These are phyloP conservation scores for Russula lepida DNA, from an alignment of 768 basidiomycete genomes.

Conservation along the genomic window DNA sequence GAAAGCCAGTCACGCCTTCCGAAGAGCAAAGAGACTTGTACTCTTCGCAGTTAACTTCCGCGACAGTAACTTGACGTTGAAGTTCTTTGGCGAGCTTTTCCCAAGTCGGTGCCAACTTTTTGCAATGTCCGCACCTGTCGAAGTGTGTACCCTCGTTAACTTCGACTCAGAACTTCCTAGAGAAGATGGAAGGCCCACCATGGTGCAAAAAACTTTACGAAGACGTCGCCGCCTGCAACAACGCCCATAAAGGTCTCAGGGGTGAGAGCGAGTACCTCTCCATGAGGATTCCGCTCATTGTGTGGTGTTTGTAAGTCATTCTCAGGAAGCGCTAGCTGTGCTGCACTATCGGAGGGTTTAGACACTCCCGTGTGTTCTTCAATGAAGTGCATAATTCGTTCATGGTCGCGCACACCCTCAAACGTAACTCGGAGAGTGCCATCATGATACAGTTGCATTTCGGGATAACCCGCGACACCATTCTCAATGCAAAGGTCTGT, in stretches of 20 bases:
- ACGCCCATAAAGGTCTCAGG: slow-evolving; percentile 41
- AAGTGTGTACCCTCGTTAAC: neutral
- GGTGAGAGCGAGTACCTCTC: slow-evolving; percentile 34
- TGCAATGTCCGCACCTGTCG: slow-evolving; percentile 86
- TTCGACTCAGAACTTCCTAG: neutral
- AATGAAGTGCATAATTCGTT: slow-evolving; percentile 50
- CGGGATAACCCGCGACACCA: slow-evolving; percentile 62
- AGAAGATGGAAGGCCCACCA: slow-evolving; percentile 40
- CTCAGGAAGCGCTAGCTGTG: slow-evolving; percentile 23
- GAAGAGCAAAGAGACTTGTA: slow-evolving; percentile 56
- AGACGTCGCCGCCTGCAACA: slow-evolving; percentile 41
- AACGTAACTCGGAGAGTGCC: slow-evolving; percentile 55
- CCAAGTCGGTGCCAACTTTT: slow-evolving; percentile 85
- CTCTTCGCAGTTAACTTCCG: slow-evolving; percentile 84
- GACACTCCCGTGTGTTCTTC: slow-evolving; percentile 33
- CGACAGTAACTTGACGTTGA: slow-evolving; percentile 65
- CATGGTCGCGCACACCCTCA: slow-evolving; percentile 43
- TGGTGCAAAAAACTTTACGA: slow-evolving; percentile 84
- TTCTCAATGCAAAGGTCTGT: slow-evolving; percentile 77
- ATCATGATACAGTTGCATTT: slow-evolving; percentile 63
- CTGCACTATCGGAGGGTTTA: slow-evolving; percentile 18
- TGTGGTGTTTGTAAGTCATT: slow-evolving; percentile 29
- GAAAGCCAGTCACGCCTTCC: slow-evolving; percentile 71
- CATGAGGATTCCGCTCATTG: slow-evolving; percentile 30
- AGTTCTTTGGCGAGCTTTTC: slow-evolving; percentile 60